These are phyloP conservation scores for Leptomonas pyrrhocoris DNA, from an alignment of 208 protist species.

Conservation along the genomic window DNA sequence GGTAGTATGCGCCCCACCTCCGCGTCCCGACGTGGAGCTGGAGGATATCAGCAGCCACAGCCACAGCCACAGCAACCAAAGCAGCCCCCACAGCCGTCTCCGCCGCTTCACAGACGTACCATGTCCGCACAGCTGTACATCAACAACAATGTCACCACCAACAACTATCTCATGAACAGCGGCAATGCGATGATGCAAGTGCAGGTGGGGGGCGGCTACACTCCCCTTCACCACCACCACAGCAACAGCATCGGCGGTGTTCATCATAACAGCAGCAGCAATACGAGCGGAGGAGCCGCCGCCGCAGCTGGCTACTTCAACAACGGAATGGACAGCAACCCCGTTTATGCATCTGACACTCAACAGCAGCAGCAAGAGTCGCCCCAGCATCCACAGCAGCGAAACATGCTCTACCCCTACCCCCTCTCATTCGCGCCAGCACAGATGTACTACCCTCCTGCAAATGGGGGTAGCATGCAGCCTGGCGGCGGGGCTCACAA, in stretches of 20 bases:
- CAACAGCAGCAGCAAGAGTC: constrained; percentile 14
- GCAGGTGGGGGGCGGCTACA: neutral
- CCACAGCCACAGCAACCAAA: neutral
- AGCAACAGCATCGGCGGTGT: constrained; percentile 17
- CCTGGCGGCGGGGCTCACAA: neutral
- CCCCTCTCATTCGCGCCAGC: neutral
- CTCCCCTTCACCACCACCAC: neutral
- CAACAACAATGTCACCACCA: neutral
- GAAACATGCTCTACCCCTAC: neutral
- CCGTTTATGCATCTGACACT: neutral
- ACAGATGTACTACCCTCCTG: constrained; percentile 15
- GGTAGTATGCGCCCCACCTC: neutral
- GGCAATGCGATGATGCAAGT: constrained; percentile 7
- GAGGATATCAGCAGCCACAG: neutral
- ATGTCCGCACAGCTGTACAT: constrained; percentile 10
- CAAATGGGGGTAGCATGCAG: neutral
- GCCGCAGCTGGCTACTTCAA: neutral
- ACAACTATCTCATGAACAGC: neutral
- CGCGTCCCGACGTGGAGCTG: neutral
- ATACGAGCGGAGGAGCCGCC: neutral
- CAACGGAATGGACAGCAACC: neutral
- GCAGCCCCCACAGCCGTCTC: constrained; percentile 11
- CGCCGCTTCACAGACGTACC: constrained; percentile 12
- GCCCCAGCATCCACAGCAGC: constrained; percentile 8
- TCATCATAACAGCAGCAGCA: constrained; percentile 9